phyloP scores from a whole-genome alignment of 1,284 basidiomycete species.

The Trichosporon faecale region DNA sequence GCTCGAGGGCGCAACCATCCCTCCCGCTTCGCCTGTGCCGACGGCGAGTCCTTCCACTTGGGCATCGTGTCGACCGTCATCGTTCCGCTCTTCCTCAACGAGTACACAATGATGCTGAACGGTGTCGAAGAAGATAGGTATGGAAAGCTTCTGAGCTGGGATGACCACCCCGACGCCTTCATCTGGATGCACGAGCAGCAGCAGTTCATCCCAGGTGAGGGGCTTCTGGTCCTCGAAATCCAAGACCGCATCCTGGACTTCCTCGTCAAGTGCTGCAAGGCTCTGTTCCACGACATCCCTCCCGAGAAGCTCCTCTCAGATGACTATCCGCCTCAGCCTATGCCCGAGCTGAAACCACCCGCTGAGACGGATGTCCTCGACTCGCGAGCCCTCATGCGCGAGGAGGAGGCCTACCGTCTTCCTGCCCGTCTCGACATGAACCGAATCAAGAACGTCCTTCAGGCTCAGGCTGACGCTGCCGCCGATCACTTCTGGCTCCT shows the following conservation, averaged over 20 bases:
- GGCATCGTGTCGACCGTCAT: neutral
- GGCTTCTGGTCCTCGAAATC: conserved; percentile 8
- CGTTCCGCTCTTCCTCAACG: conserved; percentile 3
- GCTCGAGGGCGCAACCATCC: conserved; percentile 11
- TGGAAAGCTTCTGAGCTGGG: conserved; percentile 7
- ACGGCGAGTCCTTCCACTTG: neutral
- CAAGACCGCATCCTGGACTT: conserved; percentile 7
- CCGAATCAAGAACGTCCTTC: conserved; percentile 3
- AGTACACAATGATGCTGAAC: conserved; percentile 8
- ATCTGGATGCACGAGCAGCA: neutral
- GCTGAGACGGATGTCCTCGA: neutral
- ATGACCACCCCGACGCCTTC: neutral
- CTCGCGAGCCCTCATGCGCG: conserved; percentile 6
- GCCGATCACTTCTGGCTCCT: conserved; percentile 11
- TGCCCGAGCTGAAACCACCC: neutral
- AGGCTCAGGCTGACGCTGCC: conserved; percentile 2
- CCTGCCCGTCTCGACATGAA: conserved; percentile 6
- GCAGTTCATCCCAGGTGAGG: conserved; percentile 10
- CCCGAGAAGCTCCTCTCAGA: neutral
- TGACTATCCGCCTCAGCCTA: conserved; percentile 6
- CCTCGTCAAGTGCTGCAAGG: conserved; percentile 12
- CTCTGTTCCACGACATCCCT: conserved; percentile 11
- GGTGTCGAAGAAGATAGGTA: conserved; percentile 6
- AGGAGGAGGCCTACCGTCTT: conserved; percentile 4
- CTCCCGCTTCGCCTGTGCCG: neutral